Percentiles rank a stretch among this genome's conserved stretches.
These are phyloP conservation scores for Ogataea pilisensis DNA, from an alignment of 805 yeast species.

Conservation along the genomic window DNA sequence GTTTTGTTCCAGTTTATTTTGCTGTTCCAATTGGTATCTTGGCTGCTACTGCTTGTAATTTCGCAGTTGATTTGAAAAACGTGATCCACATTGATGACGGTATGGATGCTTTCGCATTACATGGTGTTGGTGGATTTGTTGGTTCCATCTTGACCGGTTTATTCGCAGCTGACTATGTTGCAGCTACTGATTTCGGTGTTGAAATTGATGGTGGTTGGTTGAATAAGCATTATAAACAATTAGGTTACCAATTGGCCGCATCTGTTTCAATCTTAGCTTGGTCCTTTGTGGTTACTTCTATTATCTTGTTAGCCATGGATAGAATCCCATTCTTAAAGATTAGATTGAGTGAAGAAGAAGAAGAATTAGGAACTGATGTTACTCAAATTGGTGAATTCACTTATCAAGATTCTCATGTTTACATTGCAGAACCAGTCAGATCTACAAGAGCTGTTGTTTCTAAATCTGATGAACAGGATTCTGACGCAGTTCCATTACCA, in stretches of 20 bases:
- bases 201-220: conserved; percentile 84
- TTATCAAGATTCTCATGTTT: conserved; percentile 59
- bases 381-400: conserved; percentile 91
- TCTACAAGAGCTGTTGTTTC: conserved; percentile 36
- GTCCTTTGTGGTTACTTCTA: conserved; percentile 69
- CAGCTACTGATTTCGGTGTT: conserved; percentile 69
- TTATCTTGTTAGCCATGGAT: conserved; percentile 64
- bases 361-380: conserved; percentile 81
- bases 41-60: conserved; percentile 75
- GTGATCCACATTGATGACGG: conserved; percentile 83
- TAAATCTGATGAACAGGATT: conserved; percentile 20
- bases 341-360: conserved; percentile 83
- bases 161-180: conserved; percentile 87
- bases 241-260: conserved; percentile 87
- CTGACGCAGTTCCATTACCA: conserved; percentile 29
- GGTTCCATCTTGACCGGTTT: conserved; percentile 87
- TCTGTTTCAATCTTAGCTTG: conserved; percentile 65
- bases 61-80: conserved; percentile 77
- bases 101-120: conserved; percentile 88
- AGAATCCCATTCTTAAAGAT: conserved; percentile 75
- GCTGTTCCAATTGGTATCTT: conserved; percentile 80
- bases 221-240: conserved; percentile 75
- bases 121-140: conserved; percentile 87
- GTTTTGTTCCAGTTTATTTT: conserved; percentile 89
- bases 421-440: conserved; percentile 76